phyloP scores from a whole-genome alignment of 2,329 filamentous ascomycete species.

The Aureobasidium namibiae region DNA sequence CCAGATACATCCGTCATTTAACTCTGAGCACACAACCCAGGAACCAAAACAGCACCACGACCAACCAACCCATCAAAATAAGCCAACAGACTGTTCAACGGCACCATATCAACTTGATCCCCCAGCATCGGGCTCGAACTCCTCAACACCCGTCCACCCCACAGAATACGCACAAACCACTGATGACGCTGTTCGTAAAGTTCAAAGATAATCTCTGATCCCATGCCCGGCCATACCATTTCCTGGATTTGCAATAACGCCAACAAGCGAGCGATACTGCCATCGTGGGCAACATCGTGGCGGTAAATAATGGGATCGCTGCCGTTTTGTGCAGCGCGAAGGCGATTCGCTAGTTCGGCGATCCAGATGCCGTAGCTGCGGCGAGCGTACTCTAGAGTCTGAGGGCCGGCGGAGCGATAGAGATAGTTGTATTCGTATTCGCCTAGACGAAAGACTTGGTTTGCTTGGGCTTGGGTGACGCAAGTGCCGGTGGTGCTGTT shows the following conservation, averaged over 20 bases:
- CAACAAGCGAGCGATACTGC: slow-evolving; percentile 58
- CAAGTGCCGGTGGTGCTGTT: slow-evolving; percentile 49
- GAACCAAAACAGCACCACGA: slow-evolving; percentile 33
- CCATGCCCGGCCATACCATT: slow-evolving; percentile 85
- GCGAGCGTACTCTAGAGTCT: slow-evolving; percentile 54
- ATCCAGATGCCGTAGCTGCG: slow-evolving; percentile 64
- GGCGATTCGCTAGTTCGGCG: slow-evolving; percentile 59
- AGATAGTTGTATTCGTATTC: slow-evolving; percentile 75
- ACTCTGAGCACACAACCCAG: slow-evolving; percentile 25
- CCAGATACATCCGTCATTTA: no score
- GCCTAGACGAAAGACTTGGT: slow-evolving; percentile 66
- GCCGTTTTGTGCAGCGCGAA: slow-evolving; percentile 37
- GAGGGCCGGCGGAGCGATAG: slow-evolving; percentile 55
- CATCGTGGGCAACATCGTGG: slow-evolving; percentile 77
- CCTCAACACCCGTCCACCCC: slow-evolving; percentile 56
- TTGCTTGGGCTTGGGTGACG: slow-evolving; percentile 53
- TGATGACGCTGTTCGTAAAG: slow-evolving; percentile 44
- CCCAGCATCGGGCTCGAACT: slow-evolving; percentile 65
- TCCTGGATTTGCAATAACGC: slow-evolving; percentile 61
- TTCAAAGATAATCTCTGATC: slow-evolving; percentile 69
- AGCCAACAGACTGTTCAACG: slow-evolving; percentile 52
- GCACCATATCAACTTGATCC: slow-evolving; percentile 57
- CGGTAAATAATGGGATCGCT: slow-evolving; percentile 44
- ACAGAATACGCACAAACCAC: slow-evolving; percentile 58
- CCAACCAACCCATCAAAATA: slow-evolving; percentile 70